Evolutionary conservation across 2,329 filamentous ascomycete species (phyloP).

Genomic region (Metarhizium brunneum): DNA sequence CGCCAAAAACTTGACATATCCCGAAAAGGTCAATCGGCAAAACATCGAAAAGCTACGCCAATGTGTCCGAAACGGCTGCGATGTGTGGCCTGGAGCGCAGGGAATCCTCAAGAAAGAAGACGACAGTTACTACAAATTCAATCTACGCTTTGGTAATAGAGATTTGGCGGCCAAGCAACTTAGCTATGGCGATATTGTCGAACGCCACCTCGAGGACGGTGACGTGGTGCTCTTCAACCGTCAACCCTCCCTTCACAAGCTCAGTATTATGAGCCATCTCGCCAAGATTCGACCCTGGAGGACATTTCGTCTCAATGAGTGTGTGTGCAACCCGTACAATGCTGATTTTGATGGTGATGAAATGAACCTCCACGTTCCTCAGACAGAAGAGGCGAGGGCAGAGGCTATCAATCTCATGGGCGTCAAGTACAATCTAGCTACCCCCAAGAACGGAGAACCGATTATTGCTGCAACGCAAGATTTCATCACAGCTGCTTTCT

Average conservation of each 20-base stretch:
- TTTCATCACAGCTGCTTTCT: slow-evolving; percentile 92
- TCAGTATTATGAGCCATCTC: slow-evolving; percentile 94
- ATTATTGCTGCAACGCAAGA: slow-evolving; percentile 99
- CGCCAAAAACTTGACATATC: slow-evolving; percentile 95
- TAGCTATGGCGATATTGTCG: slow-evolving; percentile 77
- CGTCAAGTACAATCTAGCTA: slow-evolving; percentile 91
- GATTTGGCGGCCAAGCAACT: slow-evolving; percentile 65
- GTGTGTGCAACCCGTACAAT: slow-evolving; percentile 96
- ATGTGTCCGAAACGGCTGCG: slow-evolving; percentile 66
- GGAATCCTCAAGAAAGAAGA: slow-evolving; percentile 65
- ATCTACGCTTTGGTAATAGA: slow-evolving; percentile 66
- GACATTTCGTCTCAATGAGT: slow-evolving; percentile 95
- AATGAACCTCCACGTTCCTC: slow-evolving; percentile 97
- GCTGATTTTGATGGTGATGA: slow-evolving; percentile 98
- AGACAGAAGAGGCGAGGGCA: slow-evolving; percentile 91
- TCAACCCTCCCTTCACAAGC: slow-evolving; percentile 93
- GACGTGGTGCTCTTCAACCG: slow-evolving; percentile 97
- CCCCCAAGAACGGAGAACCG: slow-evolving; percentile 94
- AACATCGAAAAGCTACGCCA: slow-evolving; percentile 75
- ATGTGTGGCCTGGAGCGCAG: slow-evolving; percentile 82
- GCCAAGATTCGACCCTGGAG: slow-evolving; percentile 91
- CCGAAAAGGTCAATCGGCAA: slow-evolving; percentile 74
- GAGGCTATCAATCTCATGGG: slow-evolving; percentile 97
- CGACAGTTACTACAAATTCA: slow-evolving; percentile 57
- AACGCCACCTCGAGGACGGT: slow-evolving; percentile 88